These are phyloP conservation scores for Tephrocybe sp. DNA, from an alignment of 768 basidiomycete genomes.

Conservation along the genomic window DNA sequence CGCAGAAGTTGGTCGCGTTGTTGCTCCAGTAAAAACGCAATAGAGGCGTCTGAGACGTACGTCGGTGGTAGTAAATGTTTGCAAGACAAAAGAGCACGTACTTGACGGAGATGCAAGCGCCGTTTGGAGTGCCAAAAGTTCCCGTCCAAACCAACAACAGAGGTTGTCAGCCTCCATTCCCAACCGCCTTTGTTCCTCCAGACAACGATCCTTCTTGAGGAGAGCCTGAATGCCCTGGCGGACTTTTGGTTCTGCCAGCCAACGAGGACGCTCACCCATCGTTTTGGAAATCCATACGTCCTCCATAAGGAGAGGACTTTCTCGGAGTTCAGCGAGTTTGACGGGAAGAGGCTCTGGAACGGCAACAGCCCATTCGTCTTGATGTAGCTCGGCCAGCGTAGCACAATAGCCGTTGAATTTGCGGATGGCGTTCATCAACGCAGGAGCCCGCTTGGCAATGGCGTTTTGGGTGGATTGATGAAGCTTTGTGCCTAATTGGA, in stretches of 20 bases:
- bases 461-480: slow-evolving; percentile 31
- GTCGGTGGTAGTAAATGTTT: too few relatives aligned
- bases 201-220: slow-evolving; percentile 13
- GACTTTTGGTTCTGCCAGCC: slow-evolving; percentile 13
- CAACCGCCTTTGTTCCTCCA: slow-evolving; percentile 17
- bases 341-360: slow-evolving; percentile 31
- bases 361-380: slow-evolving; percentile 25
- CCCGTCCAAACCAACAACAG: slow-evolving; percentile 32
- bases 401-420: slow-evolving; percentile 28
- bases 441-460: slow-evolving; percentile 28
- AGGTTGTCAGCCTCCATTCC: slow-evolving; percentile 29
- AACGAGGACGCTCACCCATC: too few relatives aligned
- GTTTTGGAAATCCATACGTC: slow-evolving; percentile 42
- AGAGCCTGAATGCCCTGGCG: slow-evolving; percentile 19
- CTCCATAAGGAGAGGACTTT: slow-evolving; percentile 28
- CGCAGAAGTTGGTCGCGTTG: slow-evolving; percentile 13
- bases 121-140: too few relatives aligned
- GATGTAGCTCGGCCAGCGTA: slow-evolving; percentile 19
- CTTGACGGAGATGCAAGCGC: too few relatives aligned
- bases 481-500: slow-evolving; percentile 27
- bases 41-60: slow-evolving; percentile 3
- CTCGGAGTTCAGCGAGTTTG: slow-evolving; percentile 22
- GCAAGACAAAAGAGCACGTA: background rate
- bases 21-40: slow-evolving; percentile 9
- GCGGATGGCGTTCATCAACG: slow-evolving; percentile 26